phyloP scores from a whole-genome alignment of 257 asterid genomes.

The Cynanchum wilfordii region DNA sequence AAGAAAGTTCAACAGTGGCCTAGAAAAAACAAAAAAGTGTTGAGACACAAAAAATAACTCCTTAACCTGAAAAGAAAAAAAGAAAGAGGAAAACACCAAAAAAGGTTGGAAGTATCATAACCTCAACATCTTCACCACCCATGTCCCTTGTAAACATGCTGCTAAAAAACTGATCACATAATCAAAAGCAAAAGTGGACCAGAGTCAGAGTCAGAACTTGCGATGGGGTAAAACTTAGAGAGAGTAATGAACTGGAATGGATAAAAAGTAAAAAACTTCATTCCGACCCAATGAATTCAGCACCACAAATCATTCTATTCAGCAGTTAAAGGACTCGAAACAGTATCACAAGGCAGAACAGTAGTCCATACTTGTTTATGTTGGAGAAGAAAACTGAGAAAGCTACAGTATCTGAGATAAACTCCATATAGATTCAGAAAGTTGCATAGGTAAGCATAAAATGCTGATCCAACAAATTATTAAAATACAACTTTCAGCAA shows the following conservation, averaged over 20 bases:
- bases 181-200: constrained; percentile 11
- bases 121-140: constrained; percentile 88
- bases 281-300: neutral
- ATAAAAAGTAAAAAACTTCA: neutral
- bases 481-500: neutral
- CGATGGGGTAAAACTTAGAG: constrained; percentile 10
- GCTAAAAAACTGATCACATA: constrained; percentile 47
- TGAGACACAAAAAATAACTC: constrained; percentile 8
- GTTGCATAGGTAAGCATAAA: neutral
- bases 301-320: neutral
- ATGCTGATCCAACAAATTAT: neutral
- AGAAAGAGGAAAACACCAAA: neutral
- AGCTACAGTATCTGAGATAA: neutral
- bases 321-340: neutral
- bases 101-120: constrained; percentile 19
- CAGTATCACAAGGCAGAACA: neutral
- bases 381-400: neutral
- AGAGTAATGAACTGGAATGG: neutral
- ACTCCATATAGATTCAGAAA: neutral
- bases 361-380: neutral
- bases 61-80: neutral
- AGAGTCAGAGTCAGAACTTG: constrained; percentile 23
- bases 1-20: constrained; percentile 69
- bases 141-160: constrained; percentile 47
- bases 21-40: constrained; percentile 26